Evolutionary conservation across 2,329 filamentous ascomycete genomes (phyloP), one percentile per base, ranked within the genome.

Genomic region (Fusarium cicatricum): DNA sequence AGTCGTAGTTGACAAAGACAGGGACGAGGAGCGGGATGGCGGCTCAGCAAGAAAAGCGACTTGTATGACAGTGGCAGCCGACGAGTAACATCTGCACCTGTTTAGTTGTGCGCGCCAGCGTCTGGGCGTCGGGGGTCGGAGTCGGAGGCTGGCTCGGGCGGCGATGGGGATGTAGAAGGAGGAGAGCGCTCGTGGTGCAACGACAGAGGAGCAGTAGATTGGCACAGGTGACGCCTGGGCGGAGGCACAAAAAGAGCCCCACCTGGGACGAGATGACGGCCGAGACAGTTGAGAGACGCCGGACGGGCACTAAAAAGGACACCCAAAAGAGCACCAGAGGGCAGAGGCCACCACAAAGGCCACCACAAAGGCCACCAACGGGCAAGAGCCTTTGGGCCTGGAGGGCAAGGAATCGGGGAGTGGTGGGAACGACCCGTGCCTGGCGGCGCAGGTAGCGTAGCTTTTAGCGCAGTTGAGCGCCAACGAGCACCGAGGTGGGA

Each of bases 251-350:
- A 65, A 70, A 63, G 45, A 46, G 61, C 68, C 70, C 70, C 69
- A 72, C 70, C 63, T 69, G 60, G 66, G 62, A 68, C 65, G 64
- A 70, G 66, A 71, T 70, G 70, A 67, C 60, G 70, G 69, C 60
- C 62, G 67, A 71, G 67, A 68, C 69, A 71, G 66, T 55, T 55
- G 57, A 69, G 48, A 60, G 60, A 58, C 47, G 55, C 59, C 40
- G 48, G 58, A 62, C 51, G 56, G 61, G 55, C 53, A 60, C 52
- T 53, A 40, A 46, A 59, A 64, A 55, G 53, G 55, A 52, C 56
- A 64, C 55, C 53, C 58, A 59, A 57, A 57, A 59, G 51, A 53
- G 55, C 55, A 56, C 55, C 60, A 55, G 34, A 58, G n/a, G 21
- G 21, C 21, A 31, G 29, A 31, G 29, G 29, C 29, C 29, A 31